Evolutionary conservation across 1,284 basidiomycete genomes (phyloP).

Genomic region (Serendipita sp.): DNA sequence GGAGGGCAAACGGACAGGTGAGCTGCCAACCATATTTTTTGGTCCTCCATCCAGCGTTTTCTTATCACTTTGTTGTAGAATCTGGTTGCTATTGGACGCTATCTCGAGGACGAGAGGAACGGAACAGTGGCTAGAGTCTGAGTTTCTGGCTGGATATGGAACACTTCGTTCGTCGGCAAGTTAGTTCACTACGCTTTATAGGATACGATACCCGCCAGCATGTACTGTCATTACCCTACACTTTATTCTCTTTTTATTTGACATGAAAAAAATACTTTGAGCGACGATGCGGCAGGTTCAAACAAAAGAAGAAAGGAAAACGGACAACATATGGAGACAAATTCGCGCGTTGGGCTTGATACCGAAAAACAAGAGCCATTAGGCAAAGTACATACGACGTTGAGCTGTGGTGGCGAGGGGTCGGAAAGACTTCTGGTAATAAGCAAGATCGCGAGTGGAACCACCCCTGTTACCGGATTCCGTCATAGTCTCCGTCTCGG

Average conservation of each 20-base stretch:
- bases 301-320: too few species aligned
- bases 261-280: not conserved
- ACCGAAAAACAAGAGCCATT: not conserved
- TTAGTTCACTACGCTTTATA: too few species aligned
- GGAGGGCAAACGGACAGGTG: conserved; percentile 36
- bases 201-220: too few species aligned
- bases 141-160: not conserved
- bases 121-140: conserved; percentile 30
- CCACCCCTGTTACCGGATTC: conserved; percentile 24
- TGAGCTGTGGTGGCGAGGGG: conserved; percentile 1
- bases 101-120: conserved; percentile 76
- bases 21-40: not conserved
- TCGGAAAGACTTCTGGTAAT: conserved; percentile 24
- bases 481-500: conserved; percentile 34
- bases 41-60: not conserved
- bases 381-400: conserved; percentile 2
- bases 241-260: not conserved
- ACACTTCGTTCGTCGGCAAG: too few species aligned
- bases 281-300: not conserved
- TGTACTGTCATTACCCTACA: not conserved
- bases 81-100: conserved; percentile 72
- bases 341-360: not conserved
- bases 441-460: conserved; percentile 31
- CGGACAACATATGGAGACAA: too few species aligned
- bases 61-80: conserved; percentile 31